Base-by-base conservation (phyloP, 225 moss, liverwort and hornwort species). In the Bryum argenteum region DNA sequence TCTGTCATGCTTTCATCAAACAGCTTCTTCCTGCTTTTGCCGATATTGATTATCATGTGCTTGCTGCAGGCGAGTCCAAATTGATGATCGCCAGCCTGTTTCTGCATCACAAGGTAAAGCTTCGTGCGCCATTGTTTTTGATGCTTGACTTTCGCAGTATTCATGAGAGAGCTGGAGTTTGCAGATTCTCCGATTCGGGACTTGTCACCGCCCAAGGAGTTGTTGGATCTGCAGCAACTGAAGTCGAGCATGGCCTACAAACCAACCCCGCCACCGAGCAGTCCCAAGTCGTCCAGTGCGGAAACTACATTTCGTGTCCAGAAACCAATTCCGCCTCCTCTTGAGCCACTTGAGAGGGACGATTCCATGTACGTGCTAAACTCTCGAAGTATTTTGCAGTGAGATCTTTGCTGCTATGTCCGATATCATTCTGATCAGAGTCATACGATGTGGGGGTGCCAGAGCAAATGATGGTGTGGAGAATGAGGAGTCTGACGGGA, bases 171-270 rank as follows among this genome's bases (percentile, higher is more conserved):
- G 33, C 5, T 33, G 33, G 33, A 77, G 41, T 14, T 10, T 11
- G 17, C 45, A 85, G 85, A 80, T 43, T 78, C 75, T 66, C 72
- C 78, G 40, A 64, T 65, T 43, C 75, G 78, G 50, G 83, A 78
- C 53, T 73, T 81, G 47, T 80, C 86, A 5, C 87, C 87, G 66
- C 78, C 87, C 9, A 87, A 87, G 58, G 74, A 77, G 2, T 39
- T 71, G 10, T 55, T 71, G 47, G 66, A 79, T 5, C 51, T 79
- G 61, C 80, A 72, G 8, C 78, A 78, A 20, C 21, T 59, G 0
- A 83, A 83, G 70, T 70, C 78, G 13, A 81, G 83, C 63, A 76
- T 71, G 67, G 26, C 79, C 16, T 58, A 66, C 66, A 78, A 83
- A 63, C 58, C 63, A 62, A 54, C 75, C 17, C 77, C 55, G 38